These are phyloP conservation scores for Globisporangium mamillatum DNA, from an alignment of 352 stramenopile species.

Conservation along the genomic window DNA sequence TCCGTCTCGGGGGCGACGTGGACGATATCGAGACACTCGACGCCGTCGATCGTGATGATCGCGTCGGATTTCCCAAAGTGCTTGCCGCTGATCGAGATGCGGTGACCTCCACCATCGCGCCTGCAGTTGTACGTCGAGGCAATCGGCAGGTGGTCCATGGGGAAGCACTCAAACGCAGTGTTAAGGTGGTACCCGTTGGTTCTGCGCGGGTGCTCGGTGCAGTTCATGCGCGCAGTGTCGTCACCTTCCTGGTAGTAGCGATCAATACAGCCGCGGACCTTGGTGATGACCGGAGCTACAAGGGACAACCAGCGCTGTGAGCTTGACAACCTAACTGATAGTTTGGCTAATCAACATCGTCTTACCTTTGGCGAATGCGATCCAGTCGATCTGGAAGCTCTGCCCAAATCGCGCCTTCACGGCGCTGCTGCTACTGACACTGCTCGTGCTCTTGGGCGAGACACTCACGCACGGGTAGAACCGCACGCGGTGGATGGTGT, in stretches of 20 bases:
- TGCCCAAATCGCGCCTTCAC: constrained; percentile 27
- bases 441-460: constrained; percentile 11
- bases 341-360: background rate
- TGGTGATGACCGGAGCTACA: constrained; percentile 56
- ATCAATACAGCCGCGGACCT: constrained; percentile 80
- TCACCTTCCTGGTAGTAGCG: constrained; percentile 45
- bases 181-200: constrained; percentile 52
- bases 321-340: background rate
- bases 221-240: constrained; percentile 34
- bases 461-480: constrained; percentile 51
- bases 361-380: constrained; percentile 61
- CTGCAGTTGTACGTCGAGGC: constrained; percentile 78
- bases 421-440: constrained; percentile 15
- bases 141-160: constrained; percentile 41
- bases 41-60: constrained; percentile 65
- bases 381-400: constrained; percentile 69
- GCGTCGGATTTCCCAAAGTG: constrained; percentile 70
- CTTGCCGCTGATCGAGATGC: constrained; percentile 60
- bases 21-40: constrained; percentile 64
- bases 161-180: constrained; percentile 33
- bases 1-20: constrained; percentile 55
- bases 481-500: constrained; percentile 55
- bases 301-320: background rate
- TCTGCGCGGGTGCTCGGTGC: constrained; percentile 31
- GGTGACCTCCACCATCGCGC: constrained; percentile 47